These are phyloP conservation scores for Vitis hybrid DNA, from an alignment of 177 flowering plant species.

Conservation along the genomic window DNA sequence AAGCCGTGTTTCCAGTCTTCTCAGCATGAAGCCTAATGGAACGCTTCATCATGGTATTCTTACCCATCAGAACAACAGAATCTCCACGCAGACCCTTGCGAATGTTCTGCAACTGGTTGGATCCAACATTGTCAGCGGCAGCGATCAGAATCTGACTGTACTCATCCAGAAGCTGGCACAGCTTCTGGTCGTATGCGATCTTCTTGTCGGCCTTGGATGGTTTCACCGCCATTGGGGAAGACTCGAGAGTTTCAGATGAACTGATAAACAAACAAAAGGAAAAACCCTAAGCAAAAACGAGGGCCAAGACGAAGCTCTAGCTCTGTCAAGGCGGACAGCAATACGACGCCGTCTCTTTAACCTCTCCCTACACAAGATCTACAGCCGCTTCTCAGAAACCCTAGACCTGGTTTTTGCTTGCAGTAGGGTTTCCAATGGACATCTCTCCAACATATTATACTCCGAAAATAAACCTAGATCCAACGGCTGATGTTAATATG, in stretches of 20 bases:
- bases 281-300: constrained; percentile 34
- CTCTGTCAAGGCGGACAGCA: constrained; percentile 79
- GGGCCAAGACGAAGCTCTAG: constrained; percentile 77
- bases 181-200: constrained; percentile 68
- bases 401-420: not conserved
- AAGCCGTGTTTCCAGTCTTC: constrained; percentile 67
- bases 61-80: constrained; percentile 85
- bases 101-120: constrained; percentile 81
- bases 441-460: too few species aligned
- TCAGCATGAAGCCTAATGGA: constrained; percentile 70
- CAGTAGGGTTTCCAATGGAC: too few species aligned
- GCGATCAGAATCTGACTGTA: constrained; percentile 68
- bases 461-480: too few species aligned
- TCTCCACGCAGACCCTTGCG: constrained; percentile 76
- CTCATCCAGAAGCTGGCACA: constrained; percentile 71
- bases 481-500: too few species aligned
- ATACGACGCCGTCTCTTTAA: constrained; percentile 68
- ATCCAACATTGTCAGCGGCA: constrained; percentile 87
- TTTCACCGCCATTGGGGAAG: constrained; percentile 51
- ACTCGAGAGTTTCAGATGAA: constrained; percentile 1
- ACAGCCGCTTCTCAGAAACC: constrained; percentile 15
- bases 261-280: too few species aligned
- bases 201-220: constrained; percentile 76
- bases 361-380: constrained; percentile 29
- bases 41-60: constrained; percentile 96